Base-by-base conservation (phyloP, 306 rosid species). In the Ochetophila trinervis region DNA sequence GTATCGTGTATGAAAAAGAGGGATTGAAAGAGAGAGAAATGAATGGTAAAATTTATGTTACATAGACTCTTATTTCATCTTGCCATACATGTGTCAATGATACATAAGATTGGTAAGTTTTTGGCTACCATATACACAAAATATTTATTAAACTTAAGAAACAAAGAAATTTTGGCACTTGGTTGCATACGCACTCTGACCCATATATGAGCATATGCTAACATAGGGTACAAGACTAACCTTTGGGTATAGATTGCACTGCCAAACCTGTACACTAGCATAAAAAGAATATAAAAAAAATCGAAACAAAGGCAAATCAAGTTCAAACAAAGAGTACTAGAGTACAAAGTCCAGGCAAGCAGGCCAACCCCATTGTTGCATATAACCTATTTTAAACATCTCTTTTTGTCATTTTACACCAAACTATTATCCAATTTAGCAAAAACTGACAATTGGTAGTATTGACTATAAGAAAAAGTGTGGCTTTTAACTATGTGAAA, bases 201-300 rank as follows among this genome's bases (percentile, higher is more conserved):
- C 42, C 6, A 36, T 36, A 36, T 36, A 7, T 6, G 42, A 36
- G 9, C 10, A 36, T 36, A 36, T 36, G 42, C n/a, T 36, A 36
- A 3, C 42, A 36, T 36, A 6, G 54, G 16, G 9, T 13, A 56
- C 58, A 32, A 12, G n/a, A 69, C 84, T 68, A 67, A 88, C 97
- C 95, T 86, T 45, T 49, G 35, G 69, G 60, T 35, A 62, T 63
- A 49, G 92, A 71, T 71, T 82, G 82, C 79, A 85, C 59, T 2
- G 81, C 68, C 79, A 86, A 66, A 69, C 82, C 84, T 9, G 77
- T 66, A 76, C 80, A 75, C 97, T 88, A 62, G 74, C 79, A 80
- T 76, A 79, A 20, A 40, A 60, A 23, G 16, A 69, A 48, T 32
- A 2, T n/a, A 10, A 10, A 12, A 8, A 19, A 42, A 20, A 42